These are phyloP conservation scores for Rutidosis leptorrhynchoides DNA, from an alignment of 129 eudicot species.

Conservation along the genomic window DNA sequence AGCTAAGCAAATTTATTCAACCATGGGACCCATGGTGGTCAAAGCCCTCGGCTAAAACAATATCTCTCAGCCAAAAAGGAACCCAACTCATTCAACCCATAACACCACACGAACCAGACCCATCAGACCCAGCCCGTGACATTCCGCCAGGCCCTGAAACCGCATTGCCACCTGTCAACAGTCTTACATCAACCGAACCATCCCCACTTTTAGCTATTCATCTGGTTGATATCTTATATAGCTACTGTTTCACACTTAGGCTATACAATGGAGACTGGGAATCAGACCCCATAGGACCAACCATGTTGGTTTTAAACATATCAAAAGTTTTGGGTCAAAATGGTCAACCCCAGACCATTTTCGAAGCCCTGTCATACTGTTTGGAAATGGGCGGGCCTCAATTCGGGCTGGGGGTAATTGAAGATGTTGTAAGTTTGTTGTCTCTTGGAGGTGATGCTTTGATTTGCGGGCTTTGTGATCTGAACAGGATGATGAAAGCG, in stretches of 20 bases:
- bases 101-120: slow-evolving; percentile 25
- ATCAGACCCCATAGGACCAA: slow-evolving; percentile 67
- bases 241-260: slow-evolving; percentile 87
- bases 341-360: slow-evolving; percentile 63
- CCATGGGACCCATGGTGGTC: slow-evolving; percentile 99
- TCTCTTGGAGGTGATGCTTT: slow-evolving; percentile 52
- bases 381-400: slow-evolving; percentile 81
- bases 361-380: slow-evolving; percentile 60
- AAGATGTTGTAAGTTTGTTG: slow-evolving; percentile 50
- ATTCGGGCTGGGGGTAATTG: slow-evolving; percentile 58
- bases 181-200: too few species aligned
- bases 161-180: too few species aligned
- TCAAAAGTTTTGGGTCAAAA: slow-evolving; percentile 67
- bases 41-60: slow-evolving; percentile 63
- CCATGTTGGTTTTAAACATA: slow-evolving; percentile 44
- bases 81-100: slow-evolving; percentile 68
- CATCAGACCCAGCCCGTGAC: slow-evolving; percentile 26
- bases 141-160: slow-evolving; percentile 79
- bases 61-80: slow-evolving; percentile 65
- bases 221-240: slow-evolving; percentile 71
- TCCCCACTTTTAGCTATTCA: slow-evolving; percentile 81
- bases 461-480: slow-evolving; percentile 71
- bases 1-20: slow-evolving; percentile 79
- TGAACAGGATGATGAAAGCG: slow-evolving; percentile 46
- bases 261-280: slow-evolving; percentile 88